Percentiles rank a stretch among this genome's conserved stretches.
Evolutionary conservation across 345 rosid genomes (phyloP).

Genomic region (Arabidopsis suecica): DNA sequence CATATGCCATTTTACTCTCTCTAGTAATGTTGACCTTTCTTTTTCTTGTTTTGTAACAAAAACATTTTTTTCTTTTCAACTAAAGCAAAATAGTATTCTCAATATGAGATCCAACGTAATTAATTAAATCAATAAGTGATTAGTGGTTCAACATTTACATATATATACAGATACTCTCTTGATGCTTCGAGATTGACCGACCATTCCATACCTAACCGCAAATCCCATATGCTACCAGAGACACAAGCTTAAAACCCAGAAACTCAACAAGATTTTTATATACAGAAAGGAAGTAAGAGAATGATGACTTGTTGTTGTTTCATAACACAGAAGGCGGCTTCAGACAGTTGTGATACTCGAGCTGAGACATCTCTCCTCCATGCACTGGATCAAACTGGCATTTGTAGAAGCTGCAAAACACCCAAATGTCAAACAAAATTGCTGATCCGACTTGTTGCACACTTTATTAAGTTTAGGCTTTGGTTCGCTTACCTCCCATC

Average conservation of each 20-base stretch:
- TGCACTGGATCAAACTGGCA: slow-evolving; percentile 80
- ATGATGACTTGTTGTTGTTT: background rate
- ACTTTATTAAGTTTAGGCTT: background rate
- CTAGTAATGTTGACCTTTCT: no score
- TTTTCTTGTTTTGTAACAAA: no score
- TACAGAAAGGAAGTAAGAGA: background rate
- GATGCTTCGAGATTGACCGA: background rate
- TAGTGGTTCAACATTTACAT: background rate
- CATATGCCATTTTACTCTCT: no score
- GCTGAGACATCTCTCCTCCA: slow-evolving; percentile 93
- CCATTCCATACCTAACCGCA: background rate
- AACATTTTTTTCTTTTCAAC: no score
- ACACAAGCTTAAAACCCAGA: background rate
- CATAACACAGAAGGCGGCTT: slow-evolving; percentile 68
- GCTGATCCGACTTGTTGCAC: background rate
- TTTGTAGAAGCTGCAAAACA: slow-evolving; percentile 70
- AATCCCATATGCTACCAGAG: background rate
- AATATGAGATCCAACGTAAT: no score
- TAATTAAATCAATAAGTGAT: no score
- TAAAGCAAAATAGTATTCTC: no score
- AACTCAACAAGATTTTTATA: background rate
- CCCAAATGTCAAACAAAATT: background rate
- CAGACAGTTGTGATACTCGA: slow-evolving; percentile 78
- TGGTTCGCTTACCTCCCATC: slow-evolving; percentile 76
- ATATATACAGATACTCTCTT: background rate